These are phyloP conservation scores for Globisporangium abappressorium DNA, from an alignment of 352 stramenopile genomes.

Conservation along the genomic window DNA sequence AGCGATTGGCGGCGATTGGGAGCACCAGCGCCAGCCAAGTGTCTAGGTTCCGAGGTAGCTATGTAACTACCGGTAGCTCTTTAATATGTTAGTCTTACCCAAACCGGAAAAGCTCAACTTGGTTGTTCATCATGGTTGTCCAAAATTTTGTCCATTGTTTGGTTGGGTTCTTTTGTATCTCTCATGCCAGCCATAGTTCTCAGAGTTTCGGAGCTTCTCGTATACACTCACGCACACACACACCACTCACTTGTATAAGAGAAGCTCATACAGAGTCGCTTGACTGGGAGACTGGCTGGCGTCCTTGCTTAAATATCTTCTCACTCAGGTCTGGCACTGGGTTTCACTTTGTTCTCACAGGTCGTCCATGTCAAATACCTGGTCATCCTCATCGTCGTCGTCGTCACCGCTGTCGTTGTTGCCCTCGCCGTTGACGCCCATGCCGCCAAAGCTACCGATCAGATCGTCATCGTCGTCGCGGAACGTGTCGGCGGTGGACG, in stretches of 20 bases:
- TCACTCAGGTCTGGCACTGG: neutral
- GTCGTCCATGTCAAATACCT: constrained; percentile 73
- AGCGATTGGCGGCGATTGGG: neutral
- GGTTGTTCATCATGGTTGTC: neutral
- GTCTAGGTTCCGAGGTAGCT: neutral
- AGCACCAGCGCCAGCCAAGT: neutral
- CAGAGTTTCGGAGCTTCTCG: neutral
- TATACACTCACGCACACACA: neutral
- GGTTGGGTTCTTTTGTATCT: neutral
- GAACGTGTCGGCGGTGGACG: constrained; percentile 32
- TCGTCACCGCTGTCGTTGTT: constrained; percentile 25
- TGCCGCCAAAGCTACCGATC: neutral
- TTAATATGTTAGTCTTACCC: too few species aligned
- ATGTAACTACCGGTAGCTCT: neutral
- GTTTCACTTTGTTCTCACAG: constrained; percentile 26
- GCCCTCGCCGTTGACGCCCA: constrained; percentile 6
- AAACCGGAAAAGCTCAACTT: neutral
- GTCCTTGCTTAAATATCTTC: neutral
- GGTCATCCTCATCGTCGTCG: constrained; percentile 10
- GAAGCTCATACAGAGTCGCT: neutral
- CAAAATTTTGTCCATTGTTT: neutral
- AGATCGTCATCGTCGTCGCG: constrained; percentile 29
- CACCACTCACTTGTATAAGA: neutral
- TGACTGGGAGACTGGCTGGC: neutral
- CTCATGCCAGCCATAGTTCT: neutral